Percentiles rank a stretch among this genome's conserved stretches.
These are phyloP conservation scores for Claviceps citrina DNA, from an alignment of 2,329 filamentous ascomycete genomes.

Conservation along the genomic window DNA sequence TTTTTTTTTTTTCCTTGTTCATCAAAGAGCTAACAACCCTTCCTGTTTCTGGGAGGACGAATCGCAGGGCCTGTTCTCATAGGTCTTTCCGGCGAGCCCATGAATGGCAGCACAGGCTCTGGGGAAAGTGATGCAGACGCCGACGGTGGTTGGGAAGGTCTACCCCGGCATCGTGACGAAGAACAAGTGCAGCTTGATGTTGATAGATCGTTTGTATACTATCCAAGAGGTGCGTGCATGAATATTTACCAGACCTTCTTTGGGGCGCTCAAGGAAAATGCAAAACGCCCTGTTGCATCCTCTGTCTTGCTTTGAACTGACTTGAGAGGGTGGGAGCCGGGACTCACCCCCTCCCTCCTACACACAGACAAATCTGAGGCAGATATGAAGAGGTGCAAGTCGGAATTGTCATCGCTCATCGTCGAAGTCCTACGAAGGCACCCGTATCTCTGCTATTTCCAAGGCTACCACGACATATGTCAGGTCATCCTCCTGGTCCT, in stretches of 20 bases:
- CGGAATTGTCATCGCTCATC: conserved; percentile 67
- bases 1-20: not conserved
- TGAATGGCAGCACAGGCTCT: not conserved
- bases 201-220: conserved; percentile 92
- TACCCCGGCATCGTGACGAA: conserved; percentile 72
- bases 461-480: conserved; percentile 96
- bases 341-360: not conserved
- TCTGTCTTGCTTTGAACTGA: not conserved
- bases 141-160: conserved; percentile 36
- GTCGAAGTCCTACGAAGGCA: conserved; percentile 63
- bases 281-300: not conserved
- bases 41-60: not conserved
- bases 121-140: not conserved
- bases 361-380: conserved; percentile 47
- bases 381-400: conserved; percentile 55
- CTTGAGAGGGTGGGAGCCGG: not conserved
- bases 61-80: conserved; percentile 53
- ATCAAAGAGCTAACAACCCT: not conserved
- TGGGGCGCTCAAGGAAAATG: too few relatives aligned
- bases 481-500: conserved; percentile 88
- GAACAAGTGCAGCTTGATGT: conserved; percentile 86
- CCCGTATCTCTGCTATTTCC: conserved; percentile 85
- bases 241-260: not conserved
- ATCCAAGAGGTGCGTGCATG: conserved; percentile 52
- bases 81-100: conserved; percentile 16